Evolutionary conservation across 2,329 filamentous ascomycete species (phyloP), one percentile per base, ranked within the genome.

Genomic region (Pseudocercospora vitis): DNA sequence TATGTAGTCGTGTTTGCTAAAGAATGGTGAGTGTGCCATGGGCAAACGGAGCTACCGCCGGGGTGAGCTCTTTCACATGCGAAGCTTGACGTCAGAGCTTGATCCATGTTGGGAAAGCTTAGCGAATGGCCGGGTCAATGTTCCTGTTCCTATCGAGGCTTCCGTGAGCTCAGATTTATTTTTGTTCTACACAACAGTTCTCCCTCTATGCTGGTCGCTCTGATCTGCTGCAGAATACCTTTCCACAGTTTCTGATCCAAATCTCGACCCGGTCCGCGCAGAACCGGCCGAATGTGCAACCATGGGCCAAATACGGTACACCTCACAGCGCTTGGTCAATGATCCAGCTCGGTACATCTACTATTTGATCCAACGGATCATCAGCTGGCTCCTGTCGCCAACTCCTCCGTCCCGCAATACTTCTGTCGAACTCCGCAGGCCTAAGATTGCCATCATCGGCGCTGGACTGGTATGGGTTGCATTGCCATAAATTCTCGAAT

Each of bases 361-460:
- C 69, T 78, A 84, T 57, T 51, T 88, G 24, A 69, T 84, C 29
- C 87, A 91, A 76, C 84, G 78, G 74, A 58, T 88, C 6, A 73
- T 86, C 1, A 77, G 80, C 62, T 79, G 78, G 60, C 63, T 90
- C 26, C 81, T 95, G 48, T 85, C 89, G 0, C 89, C 89, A 0
- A 77, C 73, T 4, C 84, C 89, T 3, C 94, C 88, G 0, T 76
- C 79, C 2, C 81, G n/a, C n/a, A n/a, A n/a, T n/a, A n/a, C 84
- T 0, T 74, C 78, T 56, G 71, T 76, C 0, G 74, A 76, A 5
- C 73, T 88, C n/a, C 73, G 74, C 9, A 76, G 85, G 23, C 86
- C 88, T 11, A 84, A 72, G 40, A 75, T 77, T 47, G 75, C 75
- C 44, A 65, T 77, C 51, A 74, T 77, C 37, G 75, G 74, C 6